A percentile compares a stretch with the other conserved stretches of the same genome.
phyloP scores from a whole-genome alignment of 1,284 basidiomycete genomes.

The Irpex sp. region DNA sequence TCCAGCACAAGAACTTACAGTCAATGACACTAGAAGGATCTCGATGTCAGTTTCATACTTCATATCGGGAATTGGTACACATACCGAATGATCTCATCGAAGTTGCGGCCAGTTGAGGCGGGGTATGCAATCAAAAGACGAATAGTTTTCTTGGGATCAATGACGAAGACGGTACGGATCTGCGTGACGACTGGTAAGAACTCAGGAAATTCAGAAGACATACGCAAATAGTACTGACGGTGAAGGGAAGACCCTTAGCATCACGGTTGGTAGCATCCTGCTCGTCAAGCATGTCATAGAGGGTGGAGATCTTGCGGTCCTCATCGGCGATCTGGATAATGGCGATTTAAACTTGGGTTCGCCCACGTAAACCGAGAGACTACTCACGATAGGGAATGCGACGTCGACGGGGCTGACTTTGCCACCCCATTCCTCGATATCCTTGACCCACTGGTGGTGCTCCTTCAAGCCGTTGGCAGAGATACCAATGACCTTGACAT shows the following conservation, averaged over 20 bases:
- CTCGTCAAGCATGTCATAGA: constrained; percentile 96
- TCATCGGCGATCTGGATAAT: constrained; percentile 79
- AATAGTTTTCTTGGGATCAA: constrained; percentile 90
- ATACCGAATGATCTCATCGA: constrained; percentile 85
- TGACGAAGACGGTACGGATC: constrained; percentile 94
- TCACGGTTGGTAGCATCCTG: constrained; percentile 96
- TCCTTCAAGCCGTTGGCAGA: constrained; percentile 89
- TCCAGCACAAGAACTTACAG: constrained; percentile 35
- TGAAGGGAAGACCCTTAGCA: constrained; percentile 84
- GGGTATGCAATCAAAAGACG: constrained; percentile 91
- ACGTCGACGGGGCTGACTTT: constrained; percentile 69
- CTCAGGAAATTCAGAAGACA: neutral
- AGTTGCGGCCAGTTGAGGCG: constrained; percentile 81
- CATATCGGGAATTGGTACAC: constrained; percentile 11
- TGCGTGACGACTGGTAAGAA: constrained; percentile 36
- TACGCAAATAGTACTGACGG: constrained; percentile 39
- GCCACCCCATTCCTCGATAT: constrained; percentile 82
- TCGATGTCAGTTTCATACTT: constrained; percentile 13
- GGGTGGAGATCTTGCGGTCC: constrained; percentile 80
- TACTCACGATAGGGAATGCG: constrained; percentile 85
- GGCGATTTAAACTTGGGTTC: constrained; percentile 5
- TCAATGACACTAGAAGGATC: constrained; percentile 52
- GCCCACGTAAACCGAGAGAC: neutral
- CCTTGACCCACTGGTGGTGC: constrained; percentile 89
- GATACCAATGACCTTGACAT: constrained; percentile 92